Percentiles rank a stretch among this genome's conserved stretches.
Evolutionary conservation across 2,329 filamentous ascomycete genomes (phyloP).

Genomic region (Colletotrichum magnum): DNA sequence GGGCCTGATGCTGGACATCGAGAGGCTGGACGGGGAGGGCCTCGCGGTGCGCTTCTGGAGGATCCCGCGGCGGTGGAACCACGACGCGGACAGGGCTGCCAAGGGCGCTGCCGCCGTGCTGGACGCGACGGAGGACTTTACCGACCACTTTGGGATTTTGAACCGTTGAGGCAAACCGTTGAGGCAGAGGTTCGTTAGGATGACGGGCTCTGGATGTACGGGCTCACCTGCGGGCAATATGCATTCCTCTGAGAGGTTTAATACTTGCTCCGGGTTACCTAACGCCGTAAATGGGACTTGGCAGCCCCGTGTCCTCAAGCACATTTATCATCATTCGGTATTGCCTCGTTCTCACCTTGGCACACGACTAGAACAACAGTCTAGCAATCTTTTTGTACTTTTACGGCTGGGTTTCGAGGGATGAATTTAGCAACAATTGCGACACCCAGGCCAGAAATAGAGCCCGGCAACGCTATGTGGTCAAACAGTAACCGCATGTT

Average conservation of each 20-base stretch:
- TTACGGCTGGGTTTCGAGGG: not conserved
- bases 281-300: not conserved
- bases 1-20: constrained; percentile 57
- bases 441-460: not conserved
- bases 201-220: too few relatives aligned
- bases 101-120: constrained; percentile 47
- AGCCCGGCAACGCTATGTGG: not conserved
- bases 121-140: not conserved
- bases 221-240: too few relatives aligned
- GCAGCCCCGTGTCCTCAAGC: constrained; percentile 6
- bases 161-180: not conserved
- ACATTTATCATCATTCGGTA: not conserved
- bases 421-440: not conserved
- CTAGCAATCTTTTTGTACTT: not conserved
- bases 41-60: constrained; percentile 57
- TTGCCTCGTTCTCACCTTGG: too few relatives aligned
- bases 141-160: not conserved
- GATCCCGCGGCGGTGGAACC: constrained; percentile 60
- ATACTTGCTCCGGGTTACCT: not conserved
- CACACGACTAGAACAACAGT: not conserved
- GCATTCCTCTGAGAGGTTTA: not conserved
- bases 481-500: not conserved
- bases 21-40: constrained; percentile 41
- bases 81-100: constrained; percentile 56
- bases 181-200: too few relatives aligned